Conservation (phyloP, 805 yeast species). For the Starmerella scarabaei region DNA sequence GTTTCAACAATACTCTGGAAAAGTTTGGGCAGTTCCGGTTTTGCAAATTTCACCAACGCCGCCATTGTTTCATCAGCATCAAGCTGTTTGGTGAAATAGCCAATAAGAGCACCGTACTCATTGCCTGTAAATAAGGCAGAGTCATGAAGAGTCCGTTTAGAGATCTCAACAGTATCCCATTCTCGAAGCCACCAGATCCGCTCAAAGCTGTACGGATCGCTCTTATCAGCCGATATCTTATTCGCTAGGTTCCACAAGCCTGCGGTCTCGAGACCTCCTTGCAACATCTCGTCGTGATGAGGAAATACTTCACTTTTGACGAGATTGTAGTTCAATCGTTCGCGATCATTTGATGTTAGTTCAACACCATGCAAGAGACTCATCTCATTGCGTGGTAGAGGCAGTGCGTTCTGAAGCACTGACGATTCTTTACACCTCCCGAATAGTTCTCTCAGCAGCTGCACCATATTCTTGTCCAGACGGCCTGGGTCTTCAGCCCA, state of each 20-base stretch:
- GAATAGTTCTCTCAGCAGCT: too few relatives aligned
- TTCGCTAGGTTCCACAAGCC: constrained; percentile 17
- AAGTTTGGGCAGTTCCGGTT: not conserved
- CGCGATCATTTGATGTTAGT: too few relatives aligned
- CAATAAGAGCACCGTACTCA: constrained; percentile 23
- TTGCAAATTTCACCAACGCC: not conserved
- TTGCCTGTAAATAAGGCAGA: constrained; percentile 38
- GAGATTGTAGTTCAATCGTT: constrained; percentile 7
- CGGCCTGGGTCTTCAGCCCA: too few relatives aligned
- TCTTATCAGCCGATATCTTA: not conserved
- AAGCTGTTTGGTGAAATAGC: not conserved
- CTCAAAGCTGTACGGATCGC: constrained; percentile 10
- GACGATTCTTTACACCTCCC: too few relatives aligned
- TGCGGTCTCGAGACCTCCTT: not conserved
- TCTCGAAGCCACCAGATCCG: constrained; percentile 58
- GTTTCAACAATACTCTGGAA: not conserved
- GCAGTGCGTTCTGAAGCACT: too few relatives aligned
- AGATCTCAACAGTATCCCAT: constrained; percentile 40
- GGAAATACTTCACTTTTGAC: constrained; percentile 3
- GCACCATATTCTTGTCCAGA: too few relatives aligned
- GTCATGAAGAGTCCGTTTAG: constrained; percentile 23
- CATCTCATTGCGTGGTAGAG: too few relatives aligned
- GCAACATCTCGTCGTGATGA: not conserved
- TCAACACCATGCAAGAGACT: too few relatives aligned
- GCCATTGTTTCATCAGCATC: constrained; percentile 1